Base-by-base conservation (phyloP, 257 asterid genomes). In the Rauvolfia tetraphylla region DNA sequence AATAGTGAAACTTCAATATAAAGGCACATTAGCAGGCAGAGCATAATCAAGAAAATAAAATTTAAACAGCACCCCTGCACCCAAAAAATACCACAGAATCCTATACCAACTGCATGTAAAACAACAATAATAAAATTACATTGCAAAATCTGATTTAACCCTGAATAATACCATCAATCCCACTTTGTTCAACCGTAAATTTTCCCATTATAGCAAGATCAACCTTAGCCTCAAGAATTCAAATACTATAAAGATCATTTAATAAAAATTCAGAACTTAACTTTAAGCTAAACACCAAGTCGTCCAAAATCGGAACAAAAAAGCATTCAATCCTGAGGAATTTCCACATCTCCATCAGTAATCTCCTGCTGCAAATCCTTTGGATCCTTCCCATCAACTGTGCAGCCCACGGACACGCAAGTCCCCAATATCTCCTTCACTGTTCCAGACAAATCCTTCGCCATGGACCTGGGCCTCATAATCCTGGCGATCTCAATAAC, bases 351-450 rank as follows among this genome's bases (percentile, higher is more conserved):
- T 0, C 96, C 95, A 33, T 89, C 89, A 42, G 85, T 33, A 74
- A 89, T 87, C 85, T 89, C 95, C 82, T 86, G 88, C 82, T 91
- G 94, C 86, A 89, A 79, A 81, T 87, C 96, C 85, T 90, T 90
- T 0, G 96, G 91, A 75, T 89, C 89, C 85, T 89, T 90, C 31
- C 95, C 95, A 27, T 90, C 95, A 31, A 90, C 91, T 1, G 96
- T 91, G 66, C 96, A 91, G 3, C 92, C 95, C n/a, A 91, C 96
- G 2, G 93, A 89, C 3, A 91, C 94, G 73, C 96, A 91, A 0
- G 94, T 89, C 0, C 94, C 96, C 46, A 89, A 71, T n/a, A 90
- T 90, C 89, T 90, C 93, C 91, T 89, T 90, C 36, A 90, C 93
- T 0, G 91, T 86, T 11, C 93, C 93, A 70, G 83, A 42, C 81